Conservation (phyloP, 306 rosid genomes). For the Dalbergia oliveri region DNA sequence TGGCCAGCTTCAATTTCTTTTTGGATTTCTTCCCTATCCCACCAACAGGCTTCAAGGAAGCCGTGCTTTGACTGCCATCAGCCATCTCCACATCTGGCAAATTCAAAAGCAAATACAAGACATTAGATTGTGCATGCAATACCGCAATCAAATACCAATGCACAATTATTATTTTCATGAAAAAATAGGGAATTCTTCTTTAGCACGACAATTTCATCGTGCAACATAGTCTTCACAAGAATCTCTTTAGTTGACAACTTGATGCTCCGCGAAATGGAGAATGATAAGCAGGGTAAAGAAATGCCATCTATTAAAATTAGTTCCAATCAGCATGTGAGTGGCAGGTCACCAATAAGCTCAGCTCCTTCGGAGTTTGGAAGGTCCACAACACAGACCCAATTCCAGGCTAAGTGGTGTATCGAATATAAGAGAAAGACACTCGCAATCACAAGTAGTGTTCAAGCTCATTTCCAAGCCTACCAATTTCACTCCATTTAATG, state of each 20-base stretch:
- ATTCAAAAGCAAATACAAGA: conserved; percentile 3
- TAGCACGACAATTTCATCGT: background rate
- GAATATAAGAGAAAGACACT: background rate
- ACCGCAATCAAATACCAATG: background rate
- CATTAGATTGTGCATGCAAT: background rate
- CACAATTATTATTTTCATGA: background rate
- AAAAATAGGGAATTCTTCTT: background rate
- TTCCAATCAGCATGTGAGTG: background rate
- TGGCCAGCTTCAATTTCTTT: conserved; percentile 81
- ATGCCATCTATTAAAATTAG: background rate
- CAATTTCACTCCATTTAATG: background rate
- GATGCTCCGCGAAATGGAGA: background rate
- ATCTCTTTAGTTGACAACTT: background rate
- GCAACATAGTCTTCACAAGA: background rate
- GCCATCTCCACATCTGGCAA: conserved; percentile 75
- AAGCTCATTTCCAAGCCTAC: background rate
- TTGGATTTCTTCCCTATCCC: conserved; percentile 76
- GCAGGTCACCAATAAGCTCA: background rate
- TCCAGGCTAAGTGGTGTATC: background rate
- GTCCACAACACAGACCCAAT: background rate
- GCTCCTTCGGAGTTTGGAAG: background rate
- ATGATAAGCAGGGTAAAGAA: conserved; percentile 13
- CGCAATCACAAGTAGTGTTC: background rate
- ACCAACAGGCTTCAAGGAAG: conserved; percentile 70
- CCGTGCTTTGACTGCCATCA: conserved; percentile 54